A percentile compares a stretch with the other conserved stretches of the same genome.
phyloP scores from a whole-genome alignment of 2,329 filamentous ascomycete genomes.

The Ceratocystis colombiana region DNA sequence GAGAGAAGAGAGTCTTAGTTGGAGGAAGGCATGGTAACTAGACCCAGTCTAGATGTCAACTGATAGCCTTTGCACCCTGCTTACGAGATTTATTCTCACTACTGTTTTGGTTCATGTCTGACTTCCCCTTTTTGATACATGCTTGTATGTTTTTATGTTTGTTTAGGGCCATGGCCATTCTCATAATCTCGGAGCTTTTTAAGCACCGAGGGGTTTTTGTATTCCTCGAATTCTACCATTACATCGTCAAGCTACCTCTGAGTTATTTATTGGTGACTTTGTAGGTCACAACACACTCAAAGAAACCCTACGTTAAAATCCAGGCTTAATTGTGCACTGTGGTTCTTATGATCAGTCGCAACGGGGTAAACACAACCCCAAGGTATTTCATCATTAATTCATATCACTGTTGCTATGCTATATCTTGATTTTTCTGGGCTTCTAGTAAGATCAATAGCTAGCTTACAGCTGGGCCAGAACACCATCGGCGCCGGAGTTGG shows the following conservation, averaged over 20 bases:
- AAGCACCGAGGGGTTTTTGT: background rate
- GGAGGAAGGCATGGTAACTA: background rate
- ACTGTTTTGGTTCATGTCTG: background rate
- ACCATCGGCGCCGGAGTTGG: slow-evolving; percentile 44
- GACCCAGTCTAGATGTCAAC: background rate
- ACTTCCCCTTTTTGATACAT: background rate
- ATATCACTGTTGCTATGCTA: slow-evolving; percentile 8
- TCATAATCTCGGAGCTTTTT: background rate
- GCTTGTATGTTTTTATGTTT: background rate
- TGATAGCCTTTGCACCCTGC: background rate
- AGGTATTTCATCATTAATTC: slow-evolving; percentile 18
- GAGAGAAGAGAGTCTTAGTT: background rate
- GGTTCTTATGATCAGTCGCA: background rate
- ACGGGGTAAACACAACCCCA: background rate
- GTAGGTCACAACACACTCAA: background rate
- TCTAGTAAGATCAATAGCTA: background rate
- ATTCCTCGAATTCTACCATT: background rate
- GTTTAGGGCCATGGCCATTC: background rate
- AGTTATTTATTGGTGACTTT: background rate
- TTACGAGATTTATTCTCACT: background rate
- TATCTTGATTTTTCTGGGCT: background rate
- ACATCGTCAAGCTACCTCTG: background rate
- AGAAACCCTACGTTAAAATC: background rate
- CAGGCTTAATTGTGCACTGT: background rate
- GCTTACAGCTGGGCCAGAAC: slow-evolving; percentile 45